Percentiles rank a stretch among this genome's conserved stretches.
These are phyloP conservation scores for Penicillium sp. DNA, from an alignment of 2,329 filamentous ascomycete species.

Conservation along the genomic window DNA sequence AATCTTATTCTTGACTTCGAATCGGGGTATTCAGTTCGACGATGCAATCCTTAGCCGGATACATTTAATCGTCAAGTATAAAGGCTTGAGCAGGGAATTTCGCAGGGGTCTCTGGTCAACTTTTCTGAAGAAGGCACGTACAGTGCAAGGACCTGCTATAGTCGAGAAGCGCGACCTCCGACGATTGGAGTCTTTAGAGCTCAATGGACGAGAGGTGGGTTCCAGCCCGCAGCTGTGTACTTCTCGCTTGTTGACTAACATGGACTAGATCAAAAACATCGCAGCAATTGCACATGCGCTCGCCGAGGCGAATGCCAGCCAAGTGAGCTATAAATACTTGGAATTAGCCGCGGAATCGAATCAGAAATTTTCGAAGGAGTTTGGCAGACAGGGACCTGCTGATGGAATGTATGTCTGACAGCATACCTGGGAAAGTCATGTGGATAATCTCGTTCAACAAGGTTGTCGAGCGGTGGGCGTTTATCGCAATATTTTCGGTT, in stretches of 20 bases:
- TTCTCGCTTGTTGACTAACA: no score
- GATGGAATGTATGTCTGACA: constrained; percentile 1
- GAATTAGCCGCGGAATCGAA: neutral
- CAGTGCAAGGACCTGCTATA: no score
- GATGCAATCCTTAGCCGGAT: neutral
- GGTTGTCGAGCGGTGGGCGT: neutral
- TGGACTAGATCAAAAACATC: neutral
- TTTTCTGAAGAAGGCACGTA: neutral
- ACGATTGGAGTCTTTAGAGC: no score
- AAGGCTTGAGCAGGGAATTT: neutral
- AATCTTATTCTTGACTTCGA: constrained; percentile 4
- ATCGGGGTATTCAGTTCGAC: neutral
- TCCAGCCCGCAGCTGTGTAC: no score
- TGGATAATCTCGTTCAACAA: neutral
- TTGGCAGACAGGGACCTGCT: neutral
- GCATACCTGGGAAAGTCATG: constrained; percentile 1
- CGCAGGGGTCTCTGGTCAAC: neutral
- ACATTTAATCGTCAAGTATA: neutral
- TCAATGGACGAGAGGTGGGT: no score
- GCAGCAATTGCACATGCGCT: neutral
- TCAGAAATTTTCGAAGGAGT: constrained; percentile 1
- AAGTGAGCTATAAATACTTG: neutral
- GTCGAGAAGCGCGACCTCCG: no score
- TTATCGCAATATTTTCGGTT: constrained; percentile 6
- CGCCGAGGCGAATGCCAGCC: neutral